Evolutionary conservation across 2,329 filamentous ascomycete species (phyloP).

Genomic region (Chaetomium sp.): DNA sequence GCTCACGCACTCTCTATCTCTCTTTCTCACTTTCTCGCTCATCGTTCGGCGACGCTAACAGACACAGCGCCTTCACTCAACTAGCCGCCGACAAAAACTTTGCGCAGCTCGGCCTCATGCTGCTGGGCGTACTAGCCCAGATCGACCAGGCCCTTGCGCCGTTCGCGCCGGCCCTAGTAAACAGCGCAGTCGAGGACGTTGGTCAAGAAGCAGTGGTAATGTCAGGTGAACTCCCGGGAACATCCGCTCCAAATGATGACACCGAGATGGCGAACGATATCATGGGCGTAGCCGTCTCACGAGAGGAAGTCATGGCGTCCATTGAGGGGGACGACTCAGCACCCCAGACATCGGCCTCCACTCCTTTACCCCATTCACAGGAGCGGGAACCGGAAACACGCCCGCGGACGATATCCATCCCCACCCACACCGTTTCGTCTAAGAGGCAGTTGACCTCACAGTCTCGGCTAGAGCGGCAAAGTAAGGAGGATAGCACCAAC

Average conservation of each 20-base stretch:
- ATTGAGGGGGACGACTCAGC: not conserved
- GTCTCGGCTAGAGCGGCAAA: too few relatives aligned
- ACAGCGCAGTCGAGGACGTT: not conserved
- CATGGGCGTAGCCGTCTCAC: slow-evolving; percentile 22
- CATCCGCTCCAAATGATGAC: not conserved
- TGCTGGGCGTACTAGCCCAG: slow-evolving; percentile 59
- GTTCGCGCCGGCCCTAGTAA: slow-evolving; percentile 12
- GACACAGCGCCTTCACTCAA: slow-evolving; percentile 56
- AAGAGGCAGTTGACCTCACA: too few relatives aligned
- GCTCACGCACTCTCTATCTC: too few relatives aligned
- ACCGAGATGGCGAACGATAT: not conserved
- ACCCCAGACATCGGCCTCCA: slow-evolving; percentile 15
- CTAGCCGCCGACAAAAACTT: slow-evolving; percentile 67
- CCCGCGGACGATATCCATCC: slow-evolving; percentile 2
- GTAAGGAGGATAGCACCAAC: not conserved
- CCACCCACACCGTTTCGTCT: slow-evolving; percentile 26
- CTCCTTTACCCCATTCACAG: slow-evolving; percentile 32
- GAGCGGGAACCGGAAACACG: not conserved
- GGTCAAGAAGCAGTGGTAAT: not conserved
- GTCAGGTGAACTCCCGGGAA: not conserved
- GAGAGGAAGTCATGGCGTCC: slow-evolving; percentile 18
- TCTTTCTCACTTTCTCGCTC: too few relatives aligned
- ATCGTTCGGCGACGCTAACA: too few relatives aligned
- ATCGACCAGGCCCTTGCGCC: slow-evolving; percentile 42
- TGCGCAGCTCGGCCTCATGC: slow-evolving; percentile 61